A percentile compares a stretch with the other conserved stretches of the same genome.
Conservation (phyloP, 2,329 filamentous ascomycete genomes). For the Pleurostoma richardsiae region DNA sequence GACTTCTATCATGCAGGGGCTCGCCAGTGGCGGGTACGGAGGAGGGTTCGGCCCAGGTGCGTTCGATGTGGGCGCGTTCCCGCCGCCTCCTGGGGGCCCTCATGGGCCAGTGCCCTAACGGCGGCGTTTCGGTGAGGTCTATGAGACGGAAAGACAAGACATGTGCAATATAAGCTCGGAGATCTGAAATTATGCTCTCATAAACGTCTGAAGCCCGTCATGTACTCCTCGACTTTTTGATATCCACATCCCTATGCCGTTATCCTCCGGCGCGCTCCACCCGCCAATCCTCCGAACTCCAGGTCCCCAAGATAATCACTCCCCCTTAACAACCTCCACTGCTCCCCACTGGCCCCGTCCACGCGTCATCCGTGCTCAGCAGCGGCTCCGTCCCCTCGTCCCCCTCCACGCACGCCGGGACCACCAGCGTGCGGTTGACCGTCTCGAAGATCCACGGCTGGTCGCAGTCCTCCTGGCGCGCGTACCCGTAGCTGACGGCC, state of each 20-base stretch:
- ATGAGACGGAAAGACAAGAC: too few relatives aligned
- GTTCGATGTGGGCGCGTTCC: constrained; percentile 1
- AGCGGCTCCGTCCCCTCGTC: constrained; percentile 14
- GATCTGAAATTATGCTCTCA: too few relatives aligned
- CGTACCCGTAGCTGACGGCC: constrained; percentile 39
- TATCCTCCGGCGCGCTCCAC: too few relatives aligned
- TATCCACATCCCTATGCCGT: too few relatives aligned
- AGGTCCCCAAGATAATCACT: too few relatives aligned
- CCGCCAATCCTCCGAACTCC: too few relatives aligned
- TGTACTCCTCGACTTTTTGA: too few relatives aligned
- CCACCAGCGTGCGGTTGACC: constrained; percentile 32
- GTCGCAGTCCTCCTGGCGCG: constrained; percentile 35
- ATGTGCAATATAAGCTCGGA: too few relatives aligned
- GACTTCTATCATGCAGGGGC: constrained; percentile 38
- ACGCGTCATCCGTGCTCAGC: constrained; percentile 28
- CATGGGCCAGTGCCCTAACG: too few relatives aligned
- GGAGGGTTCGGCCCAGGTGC: not conserved
- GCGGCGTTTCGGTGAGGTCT: too few relatives aligned
- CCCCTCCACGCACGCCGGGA: constrained; percentile 26
- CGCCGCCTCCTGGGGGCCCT: not conserved
- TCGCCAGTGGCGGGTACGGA: constrained; percentile 5
- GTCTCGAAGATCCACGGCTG: constrained; percentile 37
- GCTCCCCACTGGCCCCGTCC: constrained; percentile 24
- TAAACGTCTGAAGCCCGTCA: too few relatives aligned
- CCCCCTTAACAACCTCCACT: constrained; percentile 9